Evolutionary conservation across 768 basidiomycete species (phyloP).

Genomic region (Boletus pseudopeckii): DNA sequence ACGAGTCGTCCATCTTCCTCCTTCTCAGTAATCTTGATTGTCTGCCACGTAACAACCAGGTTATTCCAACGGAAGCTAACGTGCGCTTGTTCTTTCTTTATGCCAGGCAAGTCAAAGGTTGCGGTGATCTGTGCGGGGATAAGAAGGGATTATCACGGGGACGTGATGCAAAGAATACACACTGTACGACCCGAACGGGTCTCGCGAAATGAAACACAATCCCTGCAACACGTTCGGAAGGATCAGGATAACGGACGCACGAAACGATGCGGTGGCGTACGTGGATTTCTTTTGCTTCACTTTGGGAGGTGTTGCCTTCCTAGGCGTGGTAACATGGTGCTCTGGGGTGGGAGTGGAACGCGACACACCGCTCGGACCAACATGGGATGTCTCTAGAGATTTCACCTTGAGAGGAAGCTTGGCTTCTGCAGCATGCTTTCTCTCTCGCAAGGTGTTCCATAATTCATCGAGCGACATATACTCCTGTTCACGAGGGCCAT

Average conservation of each 20-base stretch:
- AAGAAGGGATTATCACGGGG: conserved; percentile 15
- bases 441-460: conserved; percentile 63
- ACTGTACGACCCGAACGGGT: conserved; percentile 63
- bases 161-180: conserved; percentile 20
- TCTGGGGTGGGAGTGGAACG: conserved; percentile 23
- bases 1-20: conserved; percentile 59
- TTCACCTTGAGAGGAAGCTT: conserved; percentile 67
- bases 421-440: conserved; percentile 65
- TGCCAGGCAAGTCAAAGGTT: conserved; percentile 66
- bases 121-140: conserved; percentile 50
- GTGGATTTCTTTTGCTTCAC: conserved; percentile 62
- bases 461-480: conserved; percentile 47
- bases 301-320: conserved; percentile 36
- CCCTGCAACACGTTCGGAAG: conserved; percentile 16
- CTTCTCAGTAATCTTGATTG: conserved; percentile 55
- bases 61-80: conserved; percentile 65
- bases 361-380: conserved; percentile 20
- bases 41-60: conserved; percentile 66
- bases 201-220: conserved; percentile 66
- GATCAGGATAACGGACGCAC: conserved; percentile 14
- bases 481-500: conserved; percentile 23
- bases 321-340: conserved; percentile 19
- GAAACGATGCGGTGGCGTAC: conserved; percentile 38
- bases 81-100: conserved; percentile 71
- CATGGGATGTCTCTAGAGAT: conserved; percentile 48